phyloP scores from a whole-genome alignment of 164 flowering plant species.

The Sedum album region DNA sequence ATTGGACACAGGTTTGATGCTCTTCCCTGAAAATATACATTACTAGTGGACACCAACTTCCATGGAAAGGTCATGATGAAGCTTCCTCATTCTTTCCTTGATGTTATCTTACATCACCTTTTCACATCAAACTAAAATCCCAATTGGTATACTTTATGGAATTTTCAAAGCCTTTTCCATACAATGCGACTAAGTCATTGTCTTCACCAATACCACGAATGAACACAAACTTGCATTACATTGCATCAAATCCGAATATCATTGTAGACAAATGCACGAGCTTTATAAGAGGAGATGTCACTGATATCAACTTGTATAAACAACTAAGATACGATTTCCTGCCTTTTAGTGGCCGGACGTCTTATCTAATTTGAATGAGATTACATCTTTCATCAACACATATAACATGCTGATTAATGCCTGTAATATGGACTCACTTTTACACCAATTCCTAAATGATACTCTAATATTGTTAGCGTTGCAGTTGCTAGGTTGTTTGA shows the following conservation, averaged over 20 bases:
- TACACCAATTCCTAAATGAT: too few relatives aligned
- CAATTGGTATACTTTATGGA: not conserved
- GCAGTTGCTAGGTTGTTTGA: too few relatives aligned
- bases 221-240: not conserved
- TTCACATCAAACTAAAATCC: not conserved
- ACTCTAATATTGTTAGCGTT: too few relatives aligned
- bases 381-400: too few relatives aligned
- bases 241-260: not conserved
- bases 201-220: not conserved
- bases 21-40: not conserved
- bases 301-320: not conserved
- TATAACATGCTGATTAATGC: too few relatives aligned
- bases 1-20: not conserved
- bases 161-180: not conserved
- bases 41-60: not conserved
- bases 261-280: not conserved
- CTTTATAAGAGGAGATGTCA: not conserved
- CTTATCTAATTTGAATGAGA: too few relatives aligned
- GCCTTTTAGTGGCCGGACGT: too few relatives aligned
- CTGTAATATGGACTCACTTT: too few relatives aligned
- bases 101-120: not conserved
- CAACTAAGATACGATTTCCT: too few relatives aligned
- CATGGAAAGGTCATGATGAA: not conserved
- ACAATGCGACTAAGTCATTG: not conserved
- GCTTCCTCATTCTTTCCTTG: conserved; percentile 3